phyloP scores from a whole-genome alignment of 306 rosid species.

The Lablab purpureus region DNA sequence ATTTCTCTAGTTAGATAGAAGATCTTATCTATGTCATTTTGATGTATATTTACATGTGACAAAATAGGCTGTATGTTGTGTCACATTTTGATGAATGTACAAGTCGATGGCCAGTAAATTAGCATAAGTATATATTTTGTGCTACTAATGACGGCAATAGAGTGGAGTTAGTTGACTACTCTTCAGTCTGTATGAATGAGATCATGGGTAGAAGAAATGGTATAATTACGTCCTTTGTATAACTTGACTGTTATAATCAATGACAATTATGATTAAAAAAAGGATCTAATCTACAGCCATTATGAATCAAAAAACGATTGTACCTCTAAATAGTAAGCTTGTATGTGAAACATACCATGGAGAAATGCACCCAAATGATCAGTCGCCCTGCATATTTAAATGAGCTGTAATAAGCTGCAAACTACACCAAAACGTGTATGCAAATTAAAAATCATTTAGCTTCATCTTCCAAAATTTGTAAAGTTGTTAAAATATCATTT shows the following conservation, averaged over 20 bases:
- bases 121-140: constrained; percentile 17
- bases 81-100: constrained; percentile 39
- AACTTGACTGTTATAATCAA: not conserved
- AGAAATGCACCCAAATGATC: not conserved
- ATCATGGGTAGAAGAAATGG: constrained; percentile 7
- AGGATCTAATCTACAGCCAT: not conserved
- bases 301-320: not conserved
- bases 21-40: constrained; percentile 39
- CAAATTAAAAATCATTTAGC: not conserved
- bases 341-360: not conserved
- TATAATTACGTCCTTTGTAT: not conserved
- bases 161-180: not conserved
- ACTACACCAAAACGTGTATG: not conserved
- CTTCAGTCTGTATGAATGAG: not conserved
- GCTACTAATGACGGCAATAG: constrained; percentile 9
- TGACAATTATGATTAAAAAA: constrained; percentile 6
- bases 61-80: constrained; percentile 19
- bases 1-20: constrained; percentile 12
- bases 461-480: not conserved
- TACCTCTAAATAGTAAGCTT: constrained; percentile 8
- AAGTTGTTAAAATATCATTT: not conserved
- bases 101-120: constrained; percentile 7
- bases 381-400: constrained; percentile 36
- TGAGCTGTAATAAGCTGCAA: not conserved
- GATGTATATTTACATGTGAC: constrained; percentile 27